Percentiles rank a stretch among this genome's conserved stretches.
phyloP scores from a whole-genome alignment of 202 grass and related monocot species.

The Cymbopogon flexuosus region DNA sequence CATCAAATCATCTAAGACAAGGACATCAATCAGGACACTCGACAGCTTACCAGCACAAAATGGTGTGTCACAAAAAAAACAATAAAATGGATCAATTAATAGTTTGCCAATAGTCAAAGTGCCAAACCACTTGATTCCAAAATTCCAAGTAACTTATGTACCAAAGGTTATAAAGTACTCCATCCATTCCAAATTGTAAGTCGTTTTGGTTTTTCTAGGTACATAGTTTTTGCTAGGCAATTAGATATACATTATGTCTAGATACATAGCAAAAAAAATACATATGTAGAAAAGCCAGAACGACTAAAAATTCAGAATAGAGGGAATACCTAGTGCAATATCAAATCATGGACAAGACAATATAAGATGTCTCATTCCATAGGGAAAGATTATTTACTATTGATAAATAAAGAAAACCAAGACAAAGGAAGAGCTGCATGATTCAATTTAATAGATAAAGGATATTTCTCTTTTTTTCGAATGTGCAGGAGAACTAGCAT shows the following conservation, averaged over 20 bases:
- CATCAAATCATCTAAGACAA: neutral
- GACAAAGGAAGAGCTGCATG: neutral
- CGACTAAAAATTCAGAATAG: no score
- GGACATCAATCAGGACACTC: neutral
- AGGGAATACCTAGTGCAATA: neutral
- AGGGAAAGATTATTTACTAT: neutral
- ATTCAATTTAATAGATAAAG: constrained; percentile 1
- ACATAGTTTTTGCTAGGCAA: no score
- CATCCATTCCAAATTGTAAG: no score
- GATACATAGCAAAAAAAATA: no score
- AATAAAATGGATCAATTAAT: neutral
- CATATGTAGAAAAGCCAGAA: no score
- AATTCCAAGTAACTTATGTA: constrained; percentile 1
- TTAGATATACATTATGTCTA: no score
- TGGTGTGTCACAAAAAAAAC: neutral
- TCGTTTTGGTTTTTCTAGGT: no score
- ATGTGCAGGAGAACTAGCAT: neutral
- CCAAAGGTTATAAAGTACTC: constrained; percentile 5
- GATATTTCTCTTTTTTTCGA: neutral
- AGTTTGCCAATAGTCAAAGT: constrained; percentile 8
- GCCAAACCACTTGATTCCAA: neutral
- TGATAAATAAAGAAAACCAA: neutral
- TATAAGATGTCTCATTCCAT: neutral
- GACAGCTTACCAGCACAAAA: neutral
- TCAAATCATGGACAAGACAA: neutral